These are phyloP conservation scores for Orbilia ellipsospora DNA, from an alignment of 2,329 filamentous ascomycete genomes.

Conservation along the genomic window DNA sequence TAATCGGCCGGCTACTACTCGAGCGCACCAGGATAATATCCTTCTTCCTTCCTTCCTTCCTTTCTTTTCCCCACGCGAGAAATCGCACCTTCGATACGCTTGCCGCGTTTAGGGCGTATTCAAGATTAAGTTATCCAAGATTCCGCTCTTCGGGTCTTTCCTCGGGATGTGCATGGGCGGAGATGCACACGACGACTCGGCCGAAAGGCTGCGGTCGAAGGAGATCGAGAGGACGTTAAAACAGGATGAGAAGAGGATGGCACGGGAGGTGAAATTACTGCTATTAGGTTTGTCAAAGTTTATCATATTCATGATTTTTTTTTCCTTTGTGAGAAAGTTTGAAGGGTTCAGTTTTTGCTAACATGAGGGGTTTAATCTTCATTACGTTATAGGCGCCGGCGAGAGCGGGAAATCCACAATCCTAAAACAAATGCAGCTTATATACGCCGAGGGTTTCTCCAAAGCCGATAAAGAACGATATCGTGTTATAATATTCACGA, in stretches of 20 bases:
- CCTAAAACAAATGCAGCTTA: conserved; percentile 98
- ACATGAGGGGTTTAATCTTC: conserved; percentile 7
- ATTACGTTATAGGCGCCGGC: conserved; percentile 78
- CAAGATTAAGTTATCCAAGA: conserved; percentile 56
- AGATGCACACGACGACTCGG: conserved; percentile 65
- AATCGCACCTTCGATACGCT: conserved; percentile 49
- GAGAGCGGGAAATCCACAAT: conserved; percentile 97
- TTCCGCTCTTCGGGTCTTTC: conserved; percentile 56
- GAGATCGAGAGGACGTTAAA: conserved; percentile 89
- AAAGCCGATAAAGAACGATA: conserved; percentile 90
- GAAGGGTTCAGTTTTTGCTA: conserved; percentile 58
- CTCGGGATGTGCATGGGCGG: conserved; percentile 74
- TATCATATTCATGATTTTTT: not conserved
- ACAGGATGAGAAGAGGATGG: conserved; percentile 85
- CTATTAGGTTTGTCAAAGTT: conserved; percentile 75
- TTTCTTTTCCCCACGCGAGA: conserved; percentile 26
- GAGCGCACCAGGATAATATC: not conserved
- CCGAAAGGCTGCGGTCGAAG: conserved; percentile 67
- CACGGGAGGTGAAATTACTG: conserved; percentile 91
- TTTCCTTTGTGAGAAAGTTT: not conserved
- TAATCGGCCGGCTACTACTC: not conserved
- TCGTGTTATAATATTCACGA: conserved; percentile 95
- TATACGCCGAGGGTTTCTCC: conserved; percentile 91
- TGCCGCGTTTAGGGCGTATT: conserved; percentile 55
- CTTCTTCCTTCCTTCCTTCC: not conserved